Evolutionary conservation across 2,329 filamentous ascomycete genomes (phyloP), one percentile per base, ranked within the genome.

Genomic region (Aschersonia sp.): DNA sequence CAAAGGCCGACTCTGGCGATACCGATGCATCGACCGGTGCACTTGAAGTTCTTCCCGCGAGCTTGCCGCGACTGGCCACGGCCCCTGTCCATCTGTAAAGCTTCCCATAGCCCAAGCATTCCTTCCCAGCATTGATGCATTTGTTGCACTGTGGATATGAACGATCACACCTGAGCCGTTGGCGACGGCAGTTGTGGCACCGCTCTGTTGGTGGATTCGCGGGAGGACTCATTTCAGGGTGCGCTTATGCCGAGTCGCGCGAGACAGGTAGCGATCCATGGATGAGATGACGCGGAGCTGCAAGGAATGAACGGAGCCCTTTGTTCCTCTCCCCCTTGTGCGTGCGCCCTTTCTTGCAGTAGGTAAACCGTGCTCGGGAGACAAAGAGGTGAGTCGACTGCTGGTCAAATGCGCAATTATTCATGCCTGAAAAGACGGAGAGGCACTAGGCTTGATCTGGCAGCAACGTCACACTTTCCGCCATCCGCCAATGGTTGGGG

Each of bases 151-250:
- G 65, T 45, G 72, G 72, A 43, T 70, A 60, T 37, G 71, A 68
- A 46, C 69, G 66, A 55, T 76, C 73, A 60, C 73, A 76, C 53
- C 70, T 70, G 58, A 73, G 69, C 48, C 73, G 67, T 51, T 68
- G 68, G 47, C 71, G 70, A 46, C 72, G 69, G 58, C 73, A 76
- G 61, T 74, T 76, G 62, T 76, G 73, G 56, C 73, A 76, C 42
- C 63, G 57, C 53, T 66, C 66, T 46, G 54, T 56, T 50, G 59
- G 59, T 52, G 51, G 51, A 46, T 56, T 49, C 40, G 11, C 40
- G 7, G 40, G 40, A 42, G 40, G 14, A 9, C 9, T 37, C 39
- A 43, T n/a, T n/a, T 11, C n/a, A 12, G 11, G 40, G 40, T 14
- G 11, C 40, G 40, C 11, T 42, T 11, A 11, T 45, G 37, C 29